Evolutionary conservation across 2,329 filamentous ascomycete species (phyloP), one percentile per base, ranked within the genome.

Genomic region (Spiromastix sp.): DNA sequence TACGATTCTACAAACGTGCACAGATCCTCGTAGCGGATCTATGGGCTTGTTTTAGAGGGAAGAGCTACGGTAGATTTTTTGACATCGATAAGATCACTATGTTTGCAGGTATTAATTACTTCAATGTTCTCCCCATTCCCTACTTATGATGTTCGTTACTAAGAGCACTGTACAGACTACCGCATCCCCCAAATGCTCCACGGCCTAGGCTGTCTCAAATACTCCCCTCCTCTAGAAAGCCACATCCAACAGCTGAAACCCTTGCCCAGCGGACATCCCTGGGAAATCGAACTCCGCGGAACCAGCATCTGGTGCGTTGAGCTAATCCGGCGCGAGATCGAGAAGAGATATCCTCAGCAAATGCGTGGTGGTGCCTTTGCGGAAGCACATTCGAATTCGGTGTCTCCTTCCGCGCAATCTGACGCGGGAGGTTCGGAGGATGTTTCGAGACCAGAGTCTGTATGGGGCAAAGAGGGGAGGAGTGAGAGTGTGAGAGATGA

Each of bases 301-400:
- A 91, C 86, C 55, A 94, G 84, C 50, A 94, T 98, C 46, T 96
- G 89, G 87, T 91, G 85, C 42, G 83, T 96, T 1, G 91, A 98
- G 57, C 64, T 95, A 43, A 81, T 98, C 44, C 71, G 78, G 35
- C 72, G 81, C 21, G 84, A 95, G 55, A 96, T 98, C 33, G 52
- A 79, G 38, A 72, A 68, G 30, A 60, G 74, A 10, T 77, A 95
- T 49, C 83, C 86, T 1, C 77, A 80, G 7, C 70, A 78, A 1
- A 67, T 30, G 27, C 31, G 25, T 18, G 41, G 39, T 19, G 27
- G 18, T 13, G 39, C 34, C 30, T 36, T 34, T 3, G 40, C 37
- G 21, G 26, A 26, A 12, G 31, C 27, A 5, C 33, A 33, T n/a
- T 28, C 30, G 11, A 31, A 31, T 6, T 31, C 34, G 15, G 36